Evolutionary conservation across 306 rosid genomes (phyloP).

Genomic region (Albizia julibrissin): DNA sequence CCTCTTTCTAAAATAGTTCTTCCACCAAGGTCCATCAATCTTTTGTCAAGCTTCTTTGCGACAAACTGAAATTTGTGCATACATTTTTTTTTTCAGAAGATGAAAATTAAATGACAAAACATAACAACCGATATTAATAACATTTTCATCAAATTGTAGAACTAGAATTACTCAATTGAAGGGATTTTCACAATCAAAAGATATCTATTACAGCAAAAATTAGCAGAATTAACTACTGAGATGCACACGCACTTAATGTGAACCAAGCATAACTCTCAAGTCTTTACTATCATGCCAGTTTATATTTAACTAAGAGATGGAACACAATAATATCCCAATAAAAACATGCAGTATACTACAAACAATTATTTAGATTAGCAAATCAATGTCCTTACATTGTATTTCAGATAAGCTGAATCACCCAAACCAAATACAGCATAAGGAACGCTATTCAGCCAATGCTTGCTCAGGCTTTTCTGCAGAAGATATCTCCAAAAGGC

Average conservation of each 20-base stretch:
- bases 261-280: conserved; percentile 1
- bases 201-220: neutral
- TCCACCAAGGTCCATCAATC: conserved; percentile 86
- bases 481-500: conserved; percentile 86
- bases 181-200: neutral
- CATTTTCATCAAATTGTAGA: neutral
- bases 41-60: conserved; percentile 92
- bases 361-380: neutral
- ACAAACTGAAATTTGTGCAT: conserved; percentile 67
- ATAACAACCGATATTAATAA: conserved; percentile 22
- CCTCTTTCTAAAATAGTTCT: conserved; percentile 69
- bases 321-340: neutral
- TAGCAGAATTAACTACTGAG: neutral
- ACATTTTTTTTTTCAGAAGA: conserved; percentile 18
- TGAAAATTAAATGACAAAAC: conserved; percentile 14
- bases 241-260: neutral
- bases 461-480: conserved; percentile 65
- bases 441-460: conserved; percentile 74
- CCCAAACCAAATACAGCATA: conserved; percentile 93
- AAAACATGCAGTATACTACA: conserved; percentile 14
- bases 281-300: neutral
- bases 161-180: conserved; percentile 2
- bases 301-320: conserved; percentile 13
- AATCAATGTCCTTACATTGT: conserved; percentile 62
- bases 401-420: conserved; percentile 89